phyloP scores from a whole-genome alignment of 106 monocot genomes.

The Alisma plantagoaquatica region DNA sequence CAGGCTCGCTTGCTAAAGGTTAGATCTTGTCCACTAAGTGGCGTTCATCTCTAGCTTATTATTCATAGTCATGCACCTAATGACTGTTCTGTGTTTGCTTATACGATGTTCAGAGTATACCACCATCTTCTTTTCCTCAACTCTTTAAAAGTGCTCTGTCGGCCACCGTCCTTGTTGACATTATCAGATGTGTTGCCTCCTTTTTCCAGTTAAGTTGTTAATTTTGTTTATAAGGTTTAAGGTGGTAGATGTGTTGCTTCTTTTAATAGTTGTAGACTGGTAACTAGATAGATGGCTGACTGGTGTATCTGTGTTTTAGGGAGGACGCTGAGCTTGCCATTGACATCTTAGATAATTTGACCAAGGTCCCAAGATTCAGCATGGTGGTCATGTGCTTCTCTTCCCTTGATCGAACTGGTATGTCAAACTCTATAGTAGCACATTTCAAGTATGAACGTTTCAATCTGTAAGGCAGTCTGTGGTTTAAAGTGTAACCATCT shows the following conservation, averaged over 20 bases:
- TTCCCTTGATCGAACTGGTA: conserved; percentile 56
- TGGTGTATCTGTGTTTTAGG: too few species aligned
- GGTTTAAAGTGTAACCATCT: too few species aligned
- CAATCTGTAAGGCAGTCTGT: too few species aligned
- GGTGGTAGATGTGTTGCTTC: too few species aligned
- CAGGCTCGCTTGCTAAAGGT: conserved; percentile 85
- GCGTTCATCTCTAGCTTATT: too few species aligned
- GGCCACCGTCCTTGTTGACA: conserved; percentile 72
- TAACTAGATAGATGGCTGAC: too few species aligned
- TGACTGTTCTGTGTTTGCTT: too few species aligned
- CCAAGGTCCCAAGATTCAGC: conserved; percentile 80
- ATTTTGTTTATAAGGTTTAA: too few species aligned
- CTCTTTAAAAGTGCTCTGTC: conserved; percentile 93
- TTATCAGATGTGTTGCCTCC: conserved; percentile 60
- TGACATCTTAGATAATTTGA: conserved; percentile 65
- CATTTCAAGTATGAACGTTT: too few species aligned
- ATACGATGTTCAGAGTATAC: conserved; percentile 68
- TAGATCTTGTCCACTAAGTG: background rate
- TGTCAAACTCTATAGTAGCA: too few species aligned
- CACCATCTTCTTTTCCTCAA: conserved; percentile 62
- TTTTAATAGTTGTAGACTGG: too few species aligned
- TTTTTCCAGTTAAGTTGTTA: conserved; percentile 51
- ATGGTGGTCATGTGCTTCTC: conserved; percentile 88
- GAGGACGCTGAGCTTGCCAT: conserved; percentile 71
- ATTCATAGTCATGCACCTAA: too few species aligned